Evolutionary conservation across 148 eudicot species (phyloP).

Genomic region (Pouteria glomerata): DNA sequence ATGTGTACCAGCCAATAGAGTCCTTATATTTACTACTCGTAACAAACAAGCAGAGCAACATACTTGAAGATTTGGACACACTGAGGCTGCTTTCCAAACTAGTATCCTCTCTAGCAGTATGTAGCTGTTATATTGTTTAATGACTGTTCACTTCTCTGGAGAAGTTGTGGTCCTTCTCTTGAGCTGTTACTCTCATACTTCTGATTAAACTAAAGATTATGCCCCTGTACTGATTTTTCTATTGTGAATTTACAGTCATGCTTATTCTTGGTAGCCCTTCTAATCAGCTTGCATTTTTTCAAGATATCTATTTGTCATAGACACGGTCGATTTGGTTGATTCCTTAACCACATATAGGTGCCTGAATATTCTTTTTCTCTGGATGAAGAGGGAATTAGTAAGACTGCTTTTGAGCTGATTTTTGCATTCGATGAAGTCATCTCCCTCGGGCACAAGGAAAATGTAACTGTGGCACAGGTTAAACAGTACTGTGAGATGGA

Average conservation of each 20-base stretch:
- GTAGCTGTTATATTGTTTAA: not conserved
- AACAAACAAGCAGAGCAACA: slow-evolving; percentile 94
- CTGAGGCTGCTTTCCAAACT: slow-evolving; percentile 88
- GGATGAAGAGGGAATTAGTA: slow-evolving; percentile 87
- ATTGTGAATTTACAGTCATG: not conserved
- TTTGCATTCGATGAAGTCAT: slow-evolving; percentile 94
- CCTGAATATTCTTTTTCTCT: slow-evolving; percentile 78
- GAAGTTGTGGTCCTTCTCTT: not conserved
- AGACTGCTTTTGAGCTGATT: slow-evolving; percentile 78
- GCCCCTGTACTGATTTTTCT: too few relatives aligned
- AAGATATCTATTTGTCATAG: not conserved
- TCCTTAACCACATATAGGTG: slow-evolving; percentile 65
- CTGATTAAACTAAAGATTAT: not conserved
- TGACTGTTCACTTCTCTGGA: not conserved
- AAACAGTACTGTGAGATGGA: slow-evolving; percentile 98
- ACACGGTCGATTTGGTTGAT: not conserved
- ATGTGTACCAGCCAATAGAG: slow-evolving; percentile 95
- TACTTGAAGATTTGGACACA: slow-evolving; percentile 95
- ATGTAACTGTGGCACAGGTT: slow-evolving; percentile 86
- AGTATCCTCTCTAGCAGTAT: slow-evolving; percentile 47
- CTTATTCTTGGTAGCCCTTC: not conserved
- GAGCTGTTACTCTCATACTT: not conserved
- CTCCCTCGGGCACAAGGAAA: slow-evolving; percentile 89
- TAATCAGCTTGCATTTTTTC: not conserved
- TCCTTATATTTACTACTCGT: slow-evolving; percentile 73